A percentile compares a stretch with the other conserved stretches of the same genome.
These are phyloP conservation scores for Chimonanthus salicifolius DNA, from an alignment of 164 flowering plant genomes.

Conservation along the genomic window DNA sequence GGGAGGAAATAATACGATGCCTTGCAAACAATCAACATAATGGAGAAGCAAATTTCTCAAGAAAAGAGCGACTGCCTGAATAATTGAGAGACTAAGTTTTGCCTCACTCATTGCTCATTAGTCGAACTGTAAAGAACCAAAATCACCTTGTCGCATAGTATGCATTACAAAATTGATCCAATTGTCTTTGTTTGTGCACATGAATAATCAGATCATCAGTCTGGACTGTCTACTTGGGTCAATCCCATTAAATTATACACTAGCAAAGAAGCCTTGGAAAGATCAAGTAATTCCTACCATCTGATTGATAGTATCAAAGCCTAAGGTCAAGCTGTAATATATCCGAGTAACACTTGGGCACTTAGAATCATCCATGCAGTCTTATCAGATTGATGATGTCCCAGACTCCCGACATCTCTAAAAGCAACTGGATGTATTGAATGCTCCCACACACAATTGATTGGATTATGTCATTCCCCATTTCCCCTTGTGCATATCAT, in stretches of 20 bases:
- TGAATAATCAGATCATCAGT: background rate
- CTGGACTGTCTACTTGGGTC: background rate
- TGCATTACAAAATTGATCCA: background rate
- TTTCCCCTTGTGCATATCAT: too few species aligned
- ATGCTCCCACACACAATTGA: background rate
- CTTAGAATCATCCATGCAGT: background rate
- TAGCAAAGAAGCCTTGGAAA: background rate
- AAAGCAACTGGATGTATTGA: background rate
- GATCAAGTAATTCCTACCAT: background rate
- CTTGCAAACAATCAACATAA: too few species aligned
- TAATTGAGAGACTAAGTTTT: too few species aligned
- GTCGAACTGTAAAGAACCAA: background rate
- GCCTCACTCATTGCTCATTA: background rate
- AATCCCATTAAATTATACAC: background rate
- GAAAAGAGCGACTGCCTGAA: too few species aligned
- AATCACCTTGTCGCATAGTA: background rate
- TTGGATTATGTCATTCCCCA: background rate
- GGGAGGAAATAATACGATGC: too few species aligned
- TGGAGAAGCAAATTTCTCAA: too few species aligned
- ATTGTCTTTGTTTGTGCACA: background rate
- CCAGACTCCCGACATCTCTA: background rate
- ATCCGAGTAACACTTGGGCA: background rate
- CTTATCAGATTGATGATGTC: too few species aligned
- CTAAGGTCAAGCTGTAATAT: background rate
- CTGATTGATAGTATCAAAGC: background rate